phyloP scores from a whole-genome alignment of 2,329 filamentous ascomycete genomes.

The Colletotrichum paranaense region DNA sequence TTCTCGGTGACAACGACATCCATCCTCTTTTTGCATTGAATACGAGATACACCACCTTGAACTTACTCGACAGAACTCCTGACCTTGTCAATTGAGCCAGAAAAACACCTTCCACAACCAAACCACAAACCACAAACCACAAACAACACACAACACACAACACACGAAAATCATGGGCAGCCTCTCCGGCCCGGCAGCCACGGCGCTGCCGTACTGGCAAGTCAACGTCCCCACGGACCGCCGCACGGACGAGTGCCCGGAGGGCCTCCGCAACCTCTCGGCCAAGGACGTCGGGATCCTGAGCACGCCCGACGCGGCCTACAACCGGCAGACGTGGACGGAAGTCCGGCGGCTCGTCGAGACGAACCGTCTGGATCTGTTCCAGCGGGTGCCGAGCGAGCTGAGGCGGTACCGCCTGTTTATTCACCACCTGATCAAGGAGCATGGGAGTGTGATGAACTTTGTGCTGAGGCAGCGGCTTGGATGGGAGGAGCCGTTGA shows the following conservation, averaged over 20 bases:
- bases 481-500: constrained; percentile 64
- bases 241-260: constrained; percentile 76
- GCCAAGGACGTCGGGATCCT: constrained; percentile 79
- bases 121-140: no score
- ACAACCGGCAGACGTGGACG: constrained; percentile 74
- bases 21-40: not conserved
- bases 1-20: not conserved
- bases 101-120: not conserved
- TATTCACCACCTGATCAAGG: constrained; percentile 69
- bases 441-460: constrained; percentile 81
- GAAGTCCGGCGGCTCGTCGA: constrained; percentile 72
- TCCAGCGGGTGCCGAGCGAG: constrained; percentile 81
- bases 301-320: constrained; percentile 75
- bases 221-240: constrained; percentile 76
- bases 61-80: not conserved
- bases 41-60: not conserved
- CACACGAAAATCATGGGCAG: constrained; percentile 16
- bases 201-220: constrained; percentile 78
- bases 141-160: not conserved
- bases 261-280: constrained; percentile 71
- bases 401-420: constrained; percentile 83
- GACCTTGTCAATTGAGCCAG: not conserved
- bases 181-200: constrained; percentile 5
- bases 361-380: constrained; percentile 77
- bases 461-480: constrained; percentile 80